Evolutionary conservation across 495 filamentous ascomycete species (phyloP).

Genomic region (Annulohypoxylon nitens): DNA sequence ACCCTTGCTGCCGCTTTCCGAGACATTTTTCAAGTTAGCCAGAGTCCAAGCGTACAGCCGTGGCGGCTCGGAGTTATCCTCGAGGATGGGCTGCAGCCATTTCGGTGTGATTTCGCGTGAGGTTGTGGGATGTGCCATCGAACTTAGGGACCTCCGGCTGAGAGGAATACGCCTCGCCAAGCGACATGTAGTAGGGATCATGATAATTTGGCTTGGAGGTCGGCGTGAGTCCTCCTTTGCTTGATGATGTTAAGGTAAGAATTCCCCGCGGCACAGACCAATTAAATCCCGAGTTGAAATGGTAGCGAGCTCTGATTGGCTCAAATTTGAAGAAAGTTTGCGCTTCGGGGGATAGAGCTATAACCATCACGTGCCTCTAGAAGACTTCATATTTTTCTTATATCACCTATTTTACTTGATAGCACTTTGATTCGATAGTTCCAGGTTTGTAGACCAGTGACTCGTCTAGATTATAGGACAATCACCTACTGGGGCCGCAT

Average conservation of each 20-base stretch:
- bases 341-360: background rate
- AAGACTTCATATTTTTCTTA: too few relatives aligned
- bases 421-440: background rate
- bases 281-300: constrained; percentile 15
- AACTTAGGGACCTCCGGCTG: too few relatives aligned
- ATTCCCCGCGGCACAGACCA: constrained; percentile 5
- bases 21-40: constrained; percentile 34
- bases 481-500: background rate
- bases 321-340: constrained; percentile 6
- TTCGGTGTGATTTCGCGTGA: constrained; percentile 22
- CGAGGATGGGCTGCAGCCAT: constrained; percentile 42
- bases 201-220: background rate
- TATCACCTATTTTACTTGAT: background rate
- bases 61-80: constrained; percentile 43
- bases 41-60: constrained; percentile 54
- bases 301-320: background rate
- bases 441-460: background rate
- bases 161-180: constrained; percentile 5
- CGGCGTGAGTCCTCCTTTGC: background rate
- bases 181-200: constrained; percentile 12
- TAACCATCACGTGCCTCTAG: constrained; percentile 4
- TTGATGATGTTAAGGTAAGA: background rate
- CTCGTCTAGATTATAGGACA: background rate
- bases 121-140: background rate
- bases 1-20: background rate